Percentiles rank a stretch among this genome's conserved stretches.
phyloP scores from a whole-genome alignment of 2,329 filamentous ascomycete genomes.

The Sphaerostilbella broomeana region DNA sequence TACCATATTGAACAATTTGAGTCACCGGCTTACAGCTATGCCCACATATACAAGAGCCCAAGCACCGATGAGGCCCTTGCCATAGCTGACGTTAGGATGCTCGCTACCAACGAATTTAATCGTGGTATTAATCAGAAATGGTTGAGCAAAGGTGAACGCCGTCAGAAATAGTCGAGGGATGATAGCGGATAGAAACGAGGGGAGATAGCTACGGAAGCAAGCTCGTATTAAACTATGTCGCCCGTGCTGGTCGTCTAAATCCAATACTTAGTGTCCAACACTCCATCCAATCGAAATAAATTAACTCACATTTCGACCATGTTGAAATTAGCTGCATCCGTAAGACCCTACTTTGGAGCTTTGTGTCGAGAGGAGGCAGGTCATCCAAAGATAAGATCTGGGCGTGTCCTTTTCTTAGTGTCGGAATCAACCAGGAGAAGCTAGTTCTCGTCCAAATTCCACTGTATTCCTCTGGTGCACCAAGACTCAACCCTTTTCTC shows the following conservation, averaged over 20 bases:
- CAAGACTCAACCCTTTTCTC: conserved; percentile 7
- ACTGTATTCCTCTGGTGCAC: conserved; percentile 16
- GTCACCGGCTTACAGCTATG: conserved; percentile 19
- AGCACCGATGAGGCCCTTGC: conserved; percentile 24
- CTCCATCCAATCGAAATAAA: too few species aligned
- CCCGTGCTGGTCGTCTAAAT: conserved; percentile 14
- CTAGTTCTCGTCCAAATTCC: conserved; percentile 18
- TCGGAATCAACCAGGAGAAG: conserved; percentile 19
- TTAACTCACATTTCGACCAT: conserved; percentile 18
- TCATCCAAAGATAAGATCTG: conserved; percentile 17
- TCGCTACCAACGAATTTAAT: conserved; percentile 17
- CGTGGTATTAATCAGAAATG: conserved; percentile 23
- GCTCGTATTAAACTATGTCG: conserved; percentile 15
- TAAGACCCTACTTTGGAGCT: conserved; percentile 15
- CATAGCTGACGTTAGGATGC: conserved; percentile 14
- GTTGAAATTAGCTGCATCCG: conserved; percentile 12
- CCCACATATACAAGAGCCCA: conserved; percentile 27
- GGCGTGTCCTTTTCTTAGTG: conserved; percentile 17
- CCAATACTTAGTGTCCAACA: neutral
- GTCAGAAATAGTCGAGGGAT: conserved; percentile 21
- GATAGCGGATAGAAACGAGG: conserved; percentile 15
- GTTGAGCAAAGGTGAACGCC: conserved; percentile 23
- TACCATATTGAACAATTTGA: neutral
- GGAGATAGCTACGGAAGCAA: conserved; percentile 15
- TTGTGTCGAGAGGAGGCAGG: conserved; percentile 18